Evolutionary conservation across 371 early-diverging fungal species (phyloP), one percentile per base, ranked within the genome.

Genomic region (Actinomucor elegans): DNA sequence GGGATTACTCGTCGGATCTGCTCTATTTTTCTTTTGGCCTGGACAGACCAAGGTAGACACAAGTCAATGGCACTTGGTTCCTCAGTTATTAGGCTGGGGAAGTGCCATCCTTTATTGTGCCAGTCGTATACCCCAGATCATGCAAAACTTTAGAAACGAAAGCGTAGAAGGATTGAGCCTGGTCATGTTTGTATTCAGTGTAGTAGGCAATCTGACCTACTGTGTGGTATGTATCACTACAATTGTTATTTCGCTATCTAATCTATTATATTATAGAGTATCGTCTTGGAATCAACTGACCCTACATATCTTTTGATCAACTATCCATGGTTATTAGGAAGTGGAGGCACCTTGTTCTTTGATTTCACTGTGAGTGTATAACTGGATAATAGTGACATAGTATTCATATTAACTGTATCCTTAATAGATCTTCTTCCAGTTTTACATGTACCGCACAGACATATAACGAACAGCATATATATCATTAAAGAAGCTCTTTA

Each of bases 81-180:
- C 76, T 11, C 83, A 77, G 59, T 42, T 62, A 10, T 59, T 71
- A 48, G 85, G 79, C 37, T 84, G 68, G 80, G 71, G 64, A 21
- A 83, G 82, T 27, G 84, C 85, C 0, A 54, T 79, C 4, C 63
- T 84, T 34, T 87, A 84, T 42, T 69, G 79, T 66, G 24, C 71
- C 28, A 73, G 87, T 11, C 83, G 92, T 50, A 67, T 93, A 34
- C 94, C 94, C 4, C 94, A 94, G 61, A 87, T 94, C 57, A 77
- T 85, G 61, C 85, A 85, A 65, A 92, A 90, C 56, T 84, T 78
- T 69, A 61, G 77, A 40, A 80, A 81, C 42, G 76, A 86, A 63
- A 88, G 90, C 14, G 82, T 83, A 5, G 84, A 90, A 52, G 93
- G 94, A 0, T 67, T 94, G 32, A 80, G 87, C 12, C 59, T 92